Evolutionary conservation across 1,284 basidiomycete species (phyloP).

Genomic region (Cryptococcus jaspeensis): DNA sequence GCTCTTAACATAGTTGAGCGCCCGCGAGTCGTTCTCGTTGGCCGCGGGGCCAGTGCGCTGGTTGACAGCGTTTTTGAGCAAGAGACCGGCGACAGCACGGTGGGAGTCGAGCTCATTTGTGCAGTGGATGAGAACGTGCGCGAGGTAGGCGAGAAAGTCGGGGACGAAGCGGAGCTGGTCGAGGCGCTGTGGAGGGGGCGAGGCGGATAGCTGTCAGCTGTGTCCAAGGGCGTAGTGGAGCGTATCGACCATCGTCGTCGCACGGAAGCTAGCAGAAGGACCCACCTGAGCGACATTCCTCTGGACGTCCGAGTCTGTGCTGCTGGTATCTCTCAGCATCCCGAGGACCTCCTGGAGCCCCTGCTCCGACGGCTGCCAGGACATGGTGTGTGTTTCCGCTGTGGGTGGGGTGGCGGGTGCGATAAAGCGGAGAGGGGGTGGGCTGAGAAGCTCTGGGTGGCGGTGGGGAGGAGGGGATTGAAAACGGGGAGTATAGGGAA

Average conservation of each 20-base stretch:
- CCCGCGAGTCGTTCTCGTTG: slow-evolving; percentile 42
- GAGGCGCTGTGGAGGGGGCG: slow-evolving; percentile 65
- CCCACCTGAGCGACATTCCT: slow-evolving; percentile 50
- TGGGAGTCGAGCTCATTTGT: slow-evolving; percentile 76
- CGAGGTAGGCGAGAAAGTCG: slow-evolving; percentile 95
- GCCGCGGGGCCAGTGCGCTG: slow-evolving; percentile 24
- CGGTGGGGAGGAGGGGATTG: not conserved
- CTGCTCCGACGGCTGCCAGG: slow-evolving; percentile 48
- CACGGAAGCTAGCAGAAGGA: not conserved
- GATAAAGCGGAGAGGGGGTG: not conserved
- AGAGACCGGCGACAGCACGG: slow-evolving; percentile 90
- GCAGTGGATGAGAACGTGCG: slow-evolving; percentile 77
- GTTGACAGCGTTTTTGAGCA: slow-evolving; percentile 86
- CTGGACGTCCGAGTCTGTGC: slow-evolving; percentile 50
- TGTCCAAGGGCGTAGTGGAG: not conserved
- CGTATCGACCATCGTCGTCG: not conserved
- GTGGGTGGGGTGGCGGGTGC: not conserved
- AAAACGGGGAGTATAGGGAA: not conserved
- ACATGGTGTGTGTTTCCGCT: slow-evolving; percentile 29
- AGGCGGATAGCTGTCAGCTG: not conserved
- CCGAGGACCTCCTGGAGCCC: slow-evolving; percentile 50
- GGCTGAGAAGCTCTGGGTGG: not conserved
- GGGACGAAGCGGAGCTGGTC: slow-evolving; percentile 83
- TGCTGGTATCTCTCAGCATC: slow-evolving; percentile 53
- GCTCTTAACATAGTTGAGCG: slow-evolving; percentile 74